Evolutionary conservation across 2,329 filamentous ascomycete genomes (phyloP), one percentile per base, ranked within the genome.

Genomic region (Tolypocladium pustulatum): DNA sequence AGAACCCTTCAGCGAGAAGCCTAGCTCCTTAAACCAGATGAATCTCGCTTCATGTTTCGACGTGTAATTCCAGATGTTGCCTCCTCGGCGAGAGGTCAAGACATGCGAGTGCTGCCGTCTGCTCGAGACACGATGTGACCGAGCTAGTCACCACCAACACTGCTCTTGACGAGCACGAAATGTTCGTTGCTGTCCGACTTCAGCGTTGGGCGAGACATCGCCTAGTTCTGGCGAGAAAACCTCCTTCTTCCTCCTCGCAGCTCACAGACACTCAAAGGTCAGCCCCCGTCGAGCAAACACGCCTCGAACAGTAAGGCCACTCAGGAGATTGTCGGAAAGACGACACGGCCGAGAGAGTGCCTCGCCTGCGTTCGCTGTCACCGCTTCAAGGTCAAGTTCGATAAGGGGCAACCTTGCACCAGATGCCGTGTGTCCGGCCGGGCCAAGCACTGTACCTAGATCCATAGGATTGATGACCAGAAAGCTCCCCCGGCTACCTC

Each of bases 341-440:
- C 41, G n/a, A 59, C 36, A 6, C 54, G 61, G n/a, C 55, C 41
- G 15, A 25, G 61, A 8, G 52, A 55, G 17, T 56, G 61, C 30
- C 57, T 61, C 25, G 59, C 61, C 20, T 62, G 61, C 36, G 55
- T 56, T 17, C 49, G 61, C 1, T 62, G 61, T 17, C 61, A 62
- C 38, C 59, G 59, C 3, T 46, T 57, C 34, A 57, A 57, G 36
- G 43, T 57, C 25, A 57, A 57, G 25, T 57, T 46, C 43, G 61
- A 62, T 40, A 61, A 59, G 56, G 56, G 40, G 37, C 51, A 55
- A 34, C 61, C 61, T 32, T 62, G 61, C 54, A n/a, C 51, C 8
- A 51, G 61, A 3, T 61, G 61, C 40, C 40, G 53, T 6, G 22
- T 37, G 9, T 59, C 57, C 8, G 59, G 61, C 13, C 52, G 57